phyloP scores from a whole-genome alignment of 2,329 filamentous ascomycete species.

The Macroventuria anomochaeta region DNA sequence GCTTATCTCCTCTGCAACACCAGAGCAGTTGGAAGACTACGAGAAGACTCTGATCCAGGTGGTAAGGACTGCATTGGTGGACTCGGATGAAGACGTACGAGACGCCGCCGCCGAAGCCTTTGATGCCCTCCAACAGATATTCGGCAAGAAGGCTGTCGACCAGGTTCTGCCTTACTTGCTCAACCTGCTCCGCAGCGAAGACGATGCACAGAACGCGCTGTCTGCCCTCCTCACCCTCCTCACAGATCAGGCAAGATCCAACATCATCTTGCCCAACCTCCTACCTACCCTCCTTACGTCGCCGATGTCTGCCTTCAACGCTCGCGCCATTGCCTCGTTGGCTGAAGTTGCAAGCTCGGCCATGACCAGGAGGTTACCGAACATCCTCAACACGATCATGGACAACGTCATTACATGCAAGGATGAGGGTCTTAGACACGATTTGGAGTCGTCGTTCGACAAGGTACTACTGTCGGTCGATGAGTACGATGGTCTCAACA shows the following conservation, averaged over 20 bases:
- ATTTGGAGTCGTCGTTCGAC: conserved; percentile 83
- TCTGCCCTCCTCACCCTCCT: conserved; percentile 91
- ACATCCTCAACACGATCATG: conserved; percentile 91
- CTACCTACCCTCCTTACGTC: conserved; percentile 90
- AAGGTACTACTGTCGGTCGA: conserved; percentile 91
- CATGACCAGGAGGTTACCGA: conserved; percentile 88
- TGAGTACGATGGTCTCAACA: conserved; percentile 94
- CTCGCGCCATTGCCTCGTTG: conserved; percentile 88
- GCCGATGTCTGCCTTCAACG: conserved; percentile 93
- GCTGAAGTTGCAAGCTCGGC: conserved; percentile 88
- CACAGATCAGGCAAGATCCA: conserved; percentile 90
- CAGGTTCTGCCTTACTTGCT: conserved; percentile 93
- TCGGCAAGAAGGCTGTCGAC: conserved; percentile 93
- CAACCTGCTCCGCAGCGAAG: conserved; percentile 83
- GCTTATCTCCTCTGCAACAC: conserved; percentile 85
- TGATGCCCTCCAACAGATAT: conserved; percentile 88
- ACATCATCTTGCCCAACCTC: conserved; percentile 94
- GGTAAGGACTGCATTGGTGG: conserved; percentile 88
- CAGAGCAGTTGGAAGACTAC: conserved; percentile 89
- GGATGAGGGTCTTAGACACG: conserved; percentile 74
- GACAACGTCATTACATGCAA: conserved; percentile 83
- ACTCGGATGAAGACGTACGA: conserved; percentile 85
- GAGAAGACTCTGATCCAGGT: conserved; percentile 95
- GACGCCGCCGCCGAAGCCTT: conserved; percentile 98
- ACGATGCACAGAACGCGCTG: conserved; percentile 88